Evolutionary conservation across 495 filamentous ascomycete species (phyloP).

Genomic region (Cercophora sp.): DNA sequence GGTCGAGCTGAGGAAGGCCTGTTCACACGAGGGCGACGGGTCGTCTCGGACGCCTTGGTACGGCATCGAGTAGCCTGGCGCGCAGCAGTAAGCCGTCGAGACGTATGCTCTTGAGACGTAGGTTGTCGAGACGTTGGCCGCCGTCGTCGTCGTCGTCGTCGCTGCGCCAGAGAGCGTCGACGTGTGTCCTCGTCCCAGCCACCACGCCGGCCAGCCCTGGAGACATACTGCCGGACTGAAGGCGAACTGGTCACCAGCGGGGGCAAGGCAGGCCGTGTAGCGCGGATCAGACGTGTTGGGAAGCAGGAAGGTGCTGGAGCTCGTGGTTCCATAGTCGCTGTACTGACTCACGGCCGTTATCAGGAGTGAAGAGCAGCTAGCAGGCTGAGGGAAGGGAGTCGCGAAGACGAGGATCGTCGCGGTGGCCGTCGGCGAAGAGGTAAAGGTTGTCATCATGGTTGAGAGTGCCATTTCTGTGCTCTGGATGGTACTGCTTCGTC

Average conservation of each 20-base stretch:
- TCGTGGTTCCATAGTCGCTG: neutral
- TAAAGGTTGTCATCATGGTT: neutral
- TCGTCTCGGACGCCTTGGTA: neutral
- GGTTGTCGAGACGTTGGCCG: too few relatives aligned
- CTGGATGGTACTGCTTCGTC: neutral
- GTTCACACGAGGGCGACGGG: neutral
- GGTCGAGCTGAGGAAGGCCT: neutral
- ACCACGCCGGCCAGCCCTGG: constrained; percentile 1
- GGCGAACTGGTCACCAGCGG: constrained; percentile 3
- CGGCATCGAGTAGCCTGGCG: neutral
- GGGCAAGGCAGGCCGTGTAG: constrained; percentile 7
- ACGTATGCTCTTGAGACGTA: too few relatives aligned
- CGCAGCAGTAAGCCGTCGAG: constrained; percentile 10
- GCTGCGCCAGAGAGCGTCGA: too few relatives aligned
- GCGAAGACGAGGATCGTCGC: neutral
- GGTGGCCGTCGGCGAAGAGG: neutral
- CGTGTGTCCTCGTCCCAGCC: neutral
- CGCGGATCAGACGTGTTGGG: constrained; percentile 1
- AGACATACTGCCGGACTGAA: constrained; percentile 11
- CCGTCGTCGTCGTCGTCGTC: too few relatives aligned
- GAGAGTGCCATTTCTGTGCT: constrained; percentile 1
- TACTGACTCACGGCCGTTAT: neutral
- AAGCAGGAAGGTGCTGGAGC: neutral
- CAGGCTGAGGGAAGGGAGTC: constrained; percentile 9
- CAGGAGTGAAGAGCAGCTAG: constrained; percentile 8